Evolutionary conservation across 371 early-diverging fungal species (phyloP).

Genomic region (Rhizopus arrhizus): DNA sequence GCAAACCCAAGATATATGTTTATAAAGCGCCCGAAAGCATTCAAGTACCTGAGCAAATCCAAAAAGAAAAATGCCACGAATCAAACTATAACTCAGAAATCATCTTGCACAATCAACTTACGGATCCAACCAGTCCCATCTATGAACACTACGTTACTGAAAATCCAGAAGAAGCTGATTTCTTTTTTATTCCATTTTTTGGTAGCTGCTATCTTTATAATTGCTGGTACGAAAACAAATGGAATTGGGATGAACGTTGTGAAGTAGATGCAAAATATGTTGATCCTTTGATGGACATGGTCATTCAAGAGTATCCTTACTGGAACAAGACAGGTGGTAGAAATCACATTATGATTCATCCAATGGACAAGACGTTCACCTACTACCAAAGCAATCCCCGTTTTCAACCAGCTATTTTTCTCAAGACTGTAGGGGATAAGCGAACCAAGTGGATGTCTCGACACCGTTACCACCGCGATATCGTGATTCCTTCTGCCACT

Average conservation of each 20-base stretch:
- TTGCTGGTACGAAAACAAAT: constrained; percentile 47
- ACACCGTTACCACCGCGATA: constrained; percentile 52
- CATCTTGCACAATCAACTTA: constrained; percentile 43
- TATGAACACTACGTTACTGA: constrained; percentile 51
- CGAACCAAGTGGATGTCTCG: constrained; percentile 41
- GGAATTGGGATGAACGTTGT: constrained; percentile 56
- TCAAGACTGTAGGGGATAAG: constrained; percentile 58
- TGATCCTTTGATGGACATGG: constrained; percentile 56
- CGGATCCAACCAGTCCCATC: constrained; percentile 45
- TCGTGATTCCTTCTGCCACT: constrained; percentile 59
- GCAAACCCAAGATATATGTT: constrained; percentile 59
- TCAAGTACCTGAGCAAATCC: constrained; percentile 40
- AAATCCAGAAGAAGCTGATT: constrained; percentile 57
- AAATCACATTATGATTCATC: constrained; percentile 58
- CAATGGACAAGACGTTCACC: constrained; percentile 56
- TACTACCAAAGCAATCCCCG: constrained; percentile 46
- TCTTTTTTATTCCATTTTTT: constrained; percentile 61
- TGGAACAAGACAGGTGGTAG: constrained; percentile 54
- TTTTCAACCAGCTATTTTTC: constrained; percentile 53
- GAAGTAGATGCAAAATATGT: constrained; percentile 53
- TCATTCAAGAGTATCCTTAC: constrained; percentile 50
- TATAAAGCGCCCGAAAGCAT: constrained; percentile 47
- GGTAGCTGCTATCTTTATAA: constrained; percentile 57
- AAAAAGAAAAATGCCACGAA: constrained; percentile 38
- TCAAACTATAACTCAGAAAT: constrained; percentile 57